Conservation (phyloP, 2,329 filamentous ascomycete species). For the Calonectria montana region DNA sequence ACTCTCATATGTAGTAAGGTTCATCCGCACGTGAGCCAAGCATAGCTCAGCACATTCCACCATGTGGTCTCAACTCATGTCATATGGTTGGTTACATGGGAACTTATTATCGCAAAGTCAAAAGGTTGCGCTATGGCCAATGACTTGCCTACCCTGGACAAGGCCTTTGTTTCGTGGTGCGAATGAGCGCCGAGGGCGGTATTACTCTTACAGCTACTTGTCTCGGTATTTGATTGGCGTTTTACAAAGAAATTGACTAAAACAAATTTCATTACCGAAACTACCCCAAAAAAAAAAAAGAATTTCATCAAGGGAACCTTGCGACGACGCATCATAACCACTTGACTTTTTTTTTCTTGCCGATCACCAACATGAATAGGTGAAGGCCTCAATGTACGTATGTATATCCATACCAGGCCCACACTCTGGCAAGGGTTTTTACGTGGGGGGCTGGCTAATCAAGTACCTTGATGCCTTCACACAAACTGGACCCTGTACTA, state of each 20-base stretch:
- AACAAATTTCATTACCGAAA: no score
- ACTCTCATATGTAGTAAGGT: neutral
- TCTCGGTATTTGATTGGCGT: neutral
- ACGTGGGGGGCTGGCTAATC: neutral
- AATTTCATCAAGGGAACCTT: constrained; percentile 5
- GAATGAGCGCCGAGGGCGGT: neutral
- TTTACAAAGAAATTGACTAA: no score
- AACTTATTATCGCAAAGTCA: neutral
- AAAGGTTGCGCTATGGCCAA: neutral
- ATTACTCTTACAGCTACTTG: neutral
- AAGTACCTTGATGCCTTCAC: neutral
- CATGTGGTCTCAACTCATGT: neutral
- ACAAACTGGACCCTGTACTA: neutral
- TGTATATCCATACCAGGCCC: no score
- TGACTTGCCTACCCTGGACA: neutral
- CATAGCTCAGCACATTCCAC: neutral
- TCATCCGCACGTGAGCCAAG: constrained; percentile 1
- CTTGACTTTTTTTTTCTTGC: neutral
- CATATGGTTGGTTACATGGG: neutral
- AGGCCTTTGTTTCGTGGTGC: neutral
- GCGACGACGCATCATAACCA: neutral
- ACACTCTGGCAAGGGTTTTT: neutral
- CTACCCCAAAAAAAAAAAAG: no score
- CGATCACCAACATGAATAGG: constrained; percentile 12
- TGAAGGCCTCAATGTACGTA: neutral